A percentile compares a stretch with the other conserved stretches of the same genome.
Conservation (phyloP, 1,284 basidiomycete genomes). For the Athelia psychrophila region DNA sequence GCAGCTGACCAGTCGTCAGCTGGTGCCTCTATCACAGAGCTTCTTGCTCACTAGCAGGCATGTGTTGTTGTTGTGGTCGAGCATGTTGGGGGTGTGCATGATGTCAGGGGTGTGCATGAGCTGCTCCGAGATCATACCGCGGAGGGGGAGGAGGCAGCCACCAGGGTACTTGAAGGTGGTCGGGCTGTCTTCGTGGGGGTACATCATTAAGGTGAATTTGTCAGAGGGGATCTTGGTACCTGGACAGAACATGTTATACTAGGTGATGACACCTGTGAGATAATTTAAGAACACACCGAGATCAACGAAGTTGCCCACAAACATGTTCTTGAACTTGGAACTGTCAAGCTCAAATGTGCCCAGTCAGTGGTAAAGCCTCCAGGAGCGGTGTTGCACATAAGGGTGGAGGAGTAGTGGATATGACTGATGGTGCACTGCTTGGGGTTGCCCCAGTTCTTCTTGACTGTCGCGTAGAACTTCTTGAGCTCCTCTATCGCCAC, state of each 20-base stretch:
- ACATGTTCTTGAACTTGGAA: conserved; percentile 21
- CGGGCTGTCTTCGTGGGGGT: conserved; percentile 15
- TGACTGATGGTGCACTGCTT: conserved; percentile 25
- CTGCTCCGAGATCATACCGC: conserved; percentile 26
- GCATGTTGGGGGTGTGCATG: no score
- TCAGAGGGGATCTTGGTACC: conserved; percentile 18
- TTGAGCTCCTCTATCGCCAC: conserved; percentile 14
- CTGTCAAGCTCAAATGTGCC: conserved; percentile 29
- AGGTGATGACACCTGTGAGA: conserved; percentile 14
- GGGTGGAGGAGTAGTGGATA: conserved; percentile 24
- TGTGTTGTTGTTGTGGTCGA: conserved; percentile 19
- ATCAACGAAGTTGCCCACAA: conserved; percentile 28
- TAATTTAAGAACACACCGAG: conserved; percentile 24
- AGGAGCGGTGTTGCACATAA: conserved; percentile 16
- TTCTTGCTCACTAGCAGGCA: conserved; percentile 29
- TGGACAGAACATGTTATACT: conserved; percentile 21
- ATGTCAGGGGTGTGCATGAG: conserved; percentile 25
- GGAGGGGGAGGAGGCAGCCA: conserved; percentile 22
- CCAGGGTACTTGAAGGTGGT: conserved; percentile 30
- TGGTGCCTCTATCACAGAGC: conserved; percentile 23
- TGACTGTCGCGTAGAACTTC: conserved; percentile 15
- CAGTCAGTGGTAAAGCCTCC: conserved; percentile 15
- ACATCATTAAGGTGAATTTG: conserved; percentile 20
- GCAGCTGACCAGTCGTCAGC: no score
- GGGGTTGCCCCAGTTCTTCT: conserved; percentile 14